phyloP scores from a whole-genome alignment of 305 asterid species.

The Andrographis paniculata region DNA sequence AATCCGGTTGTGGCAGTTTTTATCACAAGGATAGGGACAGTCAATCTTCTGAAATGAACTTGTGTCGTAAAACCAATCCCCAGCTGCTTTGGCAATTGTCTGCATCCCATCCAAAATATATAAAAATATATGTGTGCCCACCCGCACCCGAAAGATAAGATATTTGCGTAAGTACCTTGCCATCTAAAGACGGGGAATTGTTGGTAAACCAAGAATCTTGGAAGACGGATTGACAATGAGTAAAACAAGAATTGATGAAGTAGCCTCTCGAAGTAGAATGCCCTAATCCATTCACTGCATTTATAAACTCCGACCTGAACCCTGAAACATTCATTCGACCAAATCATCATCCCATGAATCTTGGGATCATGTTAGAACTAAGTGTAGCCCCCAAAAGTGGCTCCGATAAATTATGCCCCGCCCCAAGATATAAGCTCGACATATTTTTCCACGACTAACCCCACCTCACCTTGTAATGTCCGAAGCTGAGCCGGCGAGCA shows the following conservation, averaged over 20 bases:
- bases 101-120: conserved; percentile 17
- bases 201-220: conserved; percentile 61
- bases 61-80: conserved; percentile 53
- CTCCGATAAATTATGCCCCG: too few species aligned
- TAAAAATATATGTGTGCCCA: too few species aligned
- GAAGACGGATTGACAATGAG: conserved; percentile 76
- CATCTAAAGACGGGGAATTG: conserved; percentile 46
- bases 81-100: conserved; percentile 54
- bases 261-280: conserved; percentile 50
- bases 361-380: too few species aligned
- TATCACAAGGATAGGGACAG: conserved; percentile 59
- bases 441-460: too few species aligned
- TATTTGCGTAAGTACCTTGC: conserved; percentile 37
- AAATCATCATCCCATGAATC: too few species aligned
- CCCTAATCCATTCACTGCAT: conserved; percentile 34
- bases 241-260: conserved; percentile 71
- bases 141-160: too few species aligned
- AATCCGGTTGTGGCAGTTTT: conserved; percentile 41
- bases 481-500: too few species aligned
- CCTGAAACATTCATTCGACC: too few species aligned
- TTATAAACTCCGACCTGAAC: conserved; percentile 44
- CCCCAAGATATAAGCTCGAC: too few species aligned
- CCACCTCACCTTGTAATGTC: too few species aligned
- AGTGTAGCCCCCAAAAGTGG: too few species aligned
- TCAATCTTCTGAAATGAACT: conserved; percentile 40